Evolutionary conservation across 106 monocot species (phyloP).

Genomic region (Acorus gramineus): DNA sequence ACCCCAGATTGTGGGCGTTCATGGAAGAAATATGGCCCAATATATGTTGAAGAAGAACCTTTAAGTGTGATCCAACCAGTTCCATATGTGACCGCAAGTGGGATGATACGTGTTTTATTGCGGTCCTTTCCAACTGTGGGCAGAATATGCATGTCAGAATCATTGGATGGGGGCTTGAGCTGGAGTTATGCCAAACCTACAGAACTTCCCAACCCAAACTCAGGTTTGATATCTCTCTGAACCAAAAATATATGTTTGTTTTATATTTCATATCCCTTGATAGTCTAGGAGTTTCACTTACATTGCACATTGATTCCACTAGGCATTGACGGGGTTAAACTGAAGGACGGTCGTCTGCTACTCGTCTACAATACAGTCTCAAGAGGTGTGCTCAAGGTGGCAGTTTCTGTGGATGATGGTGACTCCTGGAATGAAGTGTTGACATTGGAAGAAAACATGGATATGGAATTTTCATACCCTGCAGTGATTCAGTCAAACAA

Average conservation of each 20-base stretch:
- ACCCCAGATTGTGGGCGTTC: slow-evolving; percentile 55
- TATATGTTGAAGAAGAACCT: slow-evolving; percentile 47
- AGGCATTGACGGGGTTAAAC: slow-evolving; percentile 87
- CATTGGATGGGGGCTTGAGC: slow-evolving; percentile 57
- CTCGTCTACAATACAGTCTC: slow-evolving; percentile 72
- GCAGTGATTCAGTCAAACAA: slow-evolving; percentile 64
- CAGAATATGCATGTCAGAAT: slow-evolving; percentile 70
- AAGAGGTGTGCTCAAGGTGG: slow-evolving; percentile 70
- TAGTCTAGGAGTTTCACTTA: no score
- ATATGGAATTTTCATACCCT: slow-evolving; percentile 93
- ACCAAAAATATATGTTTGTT: no score
- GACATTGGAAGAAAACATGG: slow-evolving; percentile 57
- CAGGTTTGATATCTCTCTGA: slow-evolving; percentile 31
- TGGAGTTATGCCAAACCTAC: slow-evolving; percentile 67
- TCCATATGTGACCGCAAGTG: slow-evolving; percentile 47
- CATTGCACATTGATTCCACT: no score
- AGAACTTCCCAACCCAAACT: slow-evolving; percentile 81
- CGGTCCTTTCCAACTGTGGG: slow-evolving; percentile 56
- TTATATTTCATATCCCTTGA: no score
- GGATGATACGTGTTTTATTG: slow-evolving; percentile 50
- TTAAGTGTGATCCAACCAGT: slow-evolving; percentile 84
- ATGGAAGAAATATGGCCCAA: slow-evolving; percentile 84
- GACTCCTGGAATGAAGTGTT: slow-evolving; percentile 69
- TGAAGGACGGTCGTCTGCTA: slow-evolving; percentile 63
- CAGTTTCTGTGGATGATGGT: slow-evolving; percentile 61